Evolutionary conservation across 2,329 filamentous ascomycete genomes (phyloP).

Genomic region (Emergomyces pasteurianus): DNA sequence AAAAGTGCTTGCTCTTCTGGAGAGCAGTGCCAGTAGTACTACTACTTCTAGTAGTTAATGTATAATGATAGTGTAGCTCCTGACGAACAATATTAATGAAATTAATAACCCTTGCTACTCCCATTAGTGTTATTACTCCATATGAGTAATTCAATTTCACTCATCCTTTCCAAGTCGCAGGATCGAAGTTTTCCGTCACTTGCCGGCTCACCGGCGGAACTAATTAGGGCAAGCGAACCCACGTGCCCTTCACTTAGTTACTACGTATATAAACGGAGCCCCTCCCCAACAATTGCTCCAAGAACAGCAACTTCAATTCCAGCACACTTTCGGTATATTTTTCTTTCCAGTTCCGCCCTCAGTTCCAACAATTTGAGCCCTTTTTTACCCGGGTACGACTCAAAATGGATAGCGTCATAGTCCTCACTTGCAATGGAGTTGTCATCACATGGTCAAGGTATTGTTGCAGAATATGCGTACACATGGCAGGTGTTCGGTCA

Average conservation of each 20-base stretch:
- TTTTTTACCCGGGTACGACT: not conserved
- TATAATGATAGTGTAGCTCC: no score
- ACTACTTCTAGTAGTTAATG: no score
- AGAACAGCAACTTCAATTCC: not conserved
- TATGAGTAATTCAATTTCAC: no score
- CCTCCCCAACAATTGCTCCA: not conserved
- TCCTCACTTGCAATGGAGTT: not conserved
- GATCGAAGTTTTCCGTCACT: no score
- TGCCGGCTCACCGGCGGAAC: not conserved
- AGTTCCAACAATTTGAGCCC: not conserved
- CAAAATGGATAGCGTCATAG: not conserved
- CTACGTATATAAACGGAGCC: no score
- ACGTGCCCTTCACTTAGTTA: not conserved
- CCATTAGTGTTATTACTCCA: no score
- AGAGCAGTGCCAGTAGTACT: no score
- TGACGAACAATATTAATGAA: no score
- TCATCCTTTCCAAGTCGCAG: no score
- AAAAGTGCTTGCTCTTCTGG: no score
- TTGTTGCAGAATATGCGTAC: constrained; percentile 24
- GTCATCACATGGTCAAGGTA: constrained; percentile 28
- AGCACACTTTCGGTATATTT: not conserved
- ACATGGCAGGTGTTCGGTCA: constrained; percentile 34
- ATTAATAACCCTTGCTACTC: no score
- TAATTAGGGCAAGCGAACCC: not conserved
- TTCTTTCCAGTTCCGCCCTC: not conserved